Base-by-base conservation (phyloP, 805 yeast genomes). In the Metschnikowia sp. region DNA sequence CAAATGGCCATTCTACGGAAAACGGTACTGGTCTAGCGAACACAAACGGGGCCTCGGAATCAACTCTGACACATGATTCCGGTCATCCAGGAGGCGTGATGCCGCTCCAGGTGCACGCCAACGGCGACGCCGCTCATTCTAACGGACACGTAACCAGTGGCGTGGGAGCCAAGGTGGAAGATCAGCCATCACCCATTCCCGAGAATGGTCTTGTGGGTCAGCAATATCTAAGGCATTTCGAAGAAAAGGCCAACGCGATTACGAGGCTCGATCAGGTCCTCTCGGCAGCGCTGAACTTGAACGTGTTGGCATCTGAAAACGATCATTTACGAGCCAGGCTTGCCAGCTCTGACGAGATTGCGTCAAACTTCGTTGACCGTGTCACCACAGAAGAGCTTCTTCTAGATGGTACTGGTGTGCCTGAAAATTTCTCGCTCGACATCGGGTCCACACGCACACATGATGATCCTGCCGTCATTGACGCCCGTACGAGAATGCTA, bases 371-470 rank as follows among this genome's bases (percentile, higher is more conserved):
- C 50, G 56, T 69, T 29, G 73, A 69, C 32, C 57, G 74, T 13
- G 65, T 66, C 19, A 64, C 69, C 12, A 61, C 70, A 18, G 74
- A 69, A 47, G 70, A 65, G 45, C 58, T 67, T 26, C 56, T 66
- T 45, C 40, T 46, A 12, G 47, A 42, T 13, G 49, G 39, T 29
- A 42, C 41, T 31, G 48, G 30, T 18, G 40, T 45, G 4, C 48
- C 49, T 11, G 45, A 44, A 26, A 39, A 28, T 22, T 11, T 38
- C 15, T 10, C 47, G 10, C 47, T 34, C 9, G 32, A 36, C 36
- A 28, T 33, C 11, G 45, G 49, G 15, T 40, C 48, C 13, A 45
- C 51, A 1, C 47, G 55, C 22, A 28, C 33, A 12, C 40, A 39
- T n/a, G 26, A n/a, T n/a, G 44, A 33, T 12, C 44, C 41, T 8